Evolutionary conservation across 495 filamentous ascomycete genomes (phyloP), one percentile per base, ranked within the genome.

Genomic region (Lophiotrema nucula): DNA sequence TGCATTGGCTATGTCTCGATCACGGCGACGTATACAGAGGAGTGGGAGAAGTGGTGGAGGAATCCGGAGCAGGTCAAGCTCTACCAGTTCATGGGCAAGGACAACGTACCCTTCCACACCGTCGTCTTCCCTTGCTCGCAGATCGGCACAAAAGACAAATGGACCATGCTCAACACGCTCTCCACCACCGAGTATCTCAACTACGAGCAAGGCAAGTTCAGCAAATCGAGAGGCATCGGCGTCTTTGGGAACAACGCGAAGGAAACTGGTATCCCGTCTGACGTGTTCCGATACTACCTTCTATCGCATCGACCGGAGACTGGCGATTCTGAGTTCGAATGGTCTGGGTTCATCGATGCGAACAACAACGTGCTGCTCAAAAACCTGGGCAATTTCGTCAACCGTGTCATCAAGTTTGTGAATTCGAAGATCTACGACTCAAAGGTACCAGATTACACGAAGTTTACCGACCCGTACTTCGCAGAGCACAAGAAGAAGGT

Each of bases 11-110:
- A 98, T 69, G 83, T 89, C 4, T 96, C 90, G 0, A 98, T 98
- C 61, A 97, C 93, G 5, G 90, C 89, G 52, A 91, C 86, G 62
- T 97, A 93, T 71, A 97, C 91, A 4, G 78, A 88, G 23, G 77
- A 95, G 47, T 98, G 93, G 93, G 85, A 96, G 76, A 76, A 85
- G 53, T 98, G 93, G 93, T 98, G 93, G 93, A 84, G 85, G 61
- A 85, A 95, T 71, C 89, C 90, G 5, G 84, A 92, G 21, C 77
- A 95, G 35, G 92, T 97, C 28, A 82, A 86, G 67, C 82, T 98
- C 4, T 97, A 93, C 71, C 93, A 98, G 72, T 97, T 97, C 80
- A 86, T 97, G 83, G 92, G 92, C 71, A 97, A 97, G 73, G 92
- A 97, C 75, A 97, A 97, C 60, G 89, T 95, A 11, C 88, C 88